A percentile compares a stretch with the other conserved stretches of the same genome.
Evolutionary conservation across 2,329 filamentous ascomycete species (phyloP).

Genomic region (Kalmusia sp.): DNA sequence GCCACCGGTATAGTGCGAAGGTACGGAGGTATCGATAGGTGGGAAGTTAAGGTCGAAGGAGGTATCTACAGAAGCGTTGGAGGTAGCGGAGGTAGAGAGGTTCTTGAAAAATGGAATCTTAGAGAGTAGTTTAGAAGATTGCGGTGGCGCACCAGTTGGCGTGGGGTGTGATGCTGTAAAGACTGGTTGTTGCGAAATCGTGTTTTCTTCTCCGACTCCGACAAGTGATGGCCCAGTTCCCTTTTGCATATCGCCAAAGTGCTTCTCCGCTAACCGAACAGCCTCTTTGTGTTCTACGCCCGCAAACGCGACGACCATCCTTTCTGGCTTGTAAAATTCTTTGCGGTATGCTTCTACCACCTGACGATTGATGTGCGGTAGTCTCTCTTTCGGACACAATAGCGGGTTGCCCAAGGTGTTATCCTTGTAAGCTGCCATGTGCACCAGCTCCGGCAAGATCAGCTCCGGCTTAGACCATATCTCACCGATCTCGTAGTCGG

Average conservation of each 20-base stretch:
- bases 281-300: constrained; percentile 85
- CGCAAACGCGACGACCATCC: constrained; percentile 94
- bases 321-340: constrained; percentile 85
- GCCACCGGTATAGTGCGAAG: constrained; percentile 90
- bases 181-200: constrained; percentile 54
- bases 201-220: constrained; percentile 34
- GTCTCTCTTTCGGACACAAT: constrained; percentile 84
- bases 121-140: constrained; percentile 74
- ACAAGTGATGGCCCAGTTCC: constrained; percentile 53
- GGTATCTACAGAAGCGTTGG: constrained; percentile 61
- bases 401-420: constrained; percentile 96
- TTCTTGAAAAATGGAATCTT: constrained; percentile 91
- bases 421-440: constrained; percentile 93
- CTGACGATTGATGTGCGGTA: constrained; percentile 74
- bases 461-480: constrained; percentile 98
- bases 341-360: constrained; percentile 81
- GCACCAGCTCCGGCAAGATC: constrained; percentile 92
- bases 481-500: constrained; percentile 93
- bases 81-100: constrained; percentile 75
- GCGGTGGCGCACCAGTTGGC: constrained; percentile 50
- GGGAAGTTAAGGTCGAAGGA: constrained; percentile 56
- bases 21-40: constrained; percentile 64
- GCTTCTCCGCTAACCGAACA: constrained; percentile 78
- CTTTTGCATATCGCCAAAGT: constrained; percentile 89
- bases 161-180: constrained; percentile 46